Evolutionary conservation across 257 asterid genomes (phyloP).

Genomic region (Apocynum venetum): DNA sequence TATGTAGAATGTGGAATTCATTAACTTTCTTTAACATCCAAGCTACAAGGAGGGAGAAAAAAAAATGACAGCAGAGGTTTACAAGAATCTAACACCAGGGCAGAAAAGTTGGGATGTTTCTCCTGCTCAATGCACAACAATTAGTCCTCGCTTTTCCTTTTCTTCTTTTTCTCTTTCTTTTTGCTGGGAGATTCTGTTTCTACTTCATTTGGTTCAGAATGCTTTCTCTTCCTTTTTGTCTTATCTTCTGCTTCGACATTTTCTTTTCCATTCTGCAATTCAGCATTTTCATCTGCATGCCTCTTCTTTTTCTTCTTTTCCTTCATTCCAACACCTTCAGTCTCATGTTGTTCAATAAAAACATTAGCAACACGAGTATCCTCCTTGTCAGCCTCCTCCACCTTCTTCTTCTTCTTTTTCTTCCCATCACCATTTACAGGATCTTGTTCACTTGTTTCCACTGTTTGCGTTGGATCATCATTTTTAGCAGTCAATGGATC

Average conservation of each 20-base stretch:
- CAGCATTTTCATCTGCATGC: constrained; percentile 29
- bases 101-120: background rate
- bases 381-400: constrained; percentile 29
- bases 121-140: background rate
- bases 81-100: background rate
- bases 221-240: constrained; percentile 72
- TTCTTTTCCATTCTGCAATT: constrained; percentile 24
- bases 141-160: constrained; percentile 50
- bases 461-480: constrained; percentile 19
- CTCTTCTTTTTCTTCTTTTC: constrained; percentile 52
- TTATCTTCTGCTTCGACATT: constrained; percentile 30
- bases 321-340: constrained; percentile 35
- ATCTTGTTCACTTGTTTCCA: constrained; percentile 27
- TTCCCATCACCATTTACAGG: constrained; percentile 32
- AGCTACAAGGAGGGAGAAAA: background rate
- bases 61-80: background rate
- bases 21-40: background rate
- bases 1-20: background rate
- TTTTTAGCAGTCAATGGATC: constrained; percentile 32
- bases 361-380: constrained; percentile 14
- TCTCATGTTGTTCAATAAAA: constrained; percentile 34
- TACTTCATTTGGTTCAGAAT: constrained; percentile 34
- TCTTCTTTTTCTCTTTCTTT: constrained; percentile 39
- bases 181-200: constrained; percentile 31
- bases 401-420: constrained; percentile 42